These are phyloP conservation scores for Metschnikowia continentalis DNA, from an alignment of 805 yeast species.

Conservation along the genomic window DNA sequence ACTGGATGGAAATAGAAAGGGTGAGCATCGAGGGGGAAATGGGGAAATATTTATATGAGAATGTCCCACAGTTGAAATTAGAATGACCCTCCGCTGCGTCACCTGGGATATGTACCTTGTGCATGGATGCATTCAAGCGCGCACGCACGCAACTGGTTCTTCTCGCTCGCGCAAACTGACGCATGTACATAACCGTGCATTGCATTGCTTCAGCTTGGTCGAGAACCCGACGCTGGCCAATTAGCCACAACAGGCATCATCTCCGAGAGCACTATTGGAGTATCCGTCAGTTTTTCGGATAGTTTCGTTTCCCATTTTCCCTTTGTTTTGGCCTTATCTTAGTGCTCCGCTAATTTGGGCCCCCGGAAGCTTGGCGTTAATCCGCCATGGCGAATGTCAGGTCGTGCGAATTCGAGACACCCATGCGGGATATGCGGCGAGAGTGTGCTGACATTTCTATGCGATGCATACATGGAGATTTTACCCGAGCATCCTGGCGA, in stretches of 20 bases:
- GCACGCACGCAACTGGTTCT: not conserved
- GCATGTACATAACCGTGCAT: not conserved
- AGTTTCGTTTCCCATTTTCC: not conserved
- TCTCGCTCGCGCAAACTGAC: not conserved
- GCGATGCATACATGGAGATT: not conserved
- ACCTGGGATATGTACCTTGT: not conserved
- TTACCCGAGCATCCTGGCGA: not conserved
- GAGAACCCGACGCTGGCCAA: not conserved
- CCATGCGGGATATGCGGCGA: not conserved
- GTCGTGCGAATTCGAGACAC: not conserved
- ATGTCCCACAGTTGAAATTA: slow-evolving; percentile 4
- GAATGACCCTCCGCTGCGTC: slow-evolving; percentile 12
- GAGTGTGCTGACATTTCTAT: not conserved
- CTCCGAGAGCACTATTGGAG: too few species aligned
- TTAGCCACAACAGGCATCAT: not conserved
- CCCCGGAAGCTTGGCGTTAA: not conserved
- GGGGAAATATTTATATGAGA: slow-evolving; percentile 8
- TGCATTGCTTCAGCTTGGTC: not conserved
- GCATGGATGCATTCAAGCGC: not conserved
- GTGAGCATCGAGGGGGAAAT: not conserved
- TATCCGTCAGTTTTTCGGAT: too few species aligned
- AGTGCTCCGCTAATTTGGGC: too few species aligned
- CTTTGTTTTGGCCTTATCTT: not conserved
- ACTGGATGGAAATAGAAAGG: not conserved
- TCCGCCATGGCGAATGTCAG: not conserved